Conservation (phyloP, 257 asterid species). For the Solanum pinnatisectum region DNA sequence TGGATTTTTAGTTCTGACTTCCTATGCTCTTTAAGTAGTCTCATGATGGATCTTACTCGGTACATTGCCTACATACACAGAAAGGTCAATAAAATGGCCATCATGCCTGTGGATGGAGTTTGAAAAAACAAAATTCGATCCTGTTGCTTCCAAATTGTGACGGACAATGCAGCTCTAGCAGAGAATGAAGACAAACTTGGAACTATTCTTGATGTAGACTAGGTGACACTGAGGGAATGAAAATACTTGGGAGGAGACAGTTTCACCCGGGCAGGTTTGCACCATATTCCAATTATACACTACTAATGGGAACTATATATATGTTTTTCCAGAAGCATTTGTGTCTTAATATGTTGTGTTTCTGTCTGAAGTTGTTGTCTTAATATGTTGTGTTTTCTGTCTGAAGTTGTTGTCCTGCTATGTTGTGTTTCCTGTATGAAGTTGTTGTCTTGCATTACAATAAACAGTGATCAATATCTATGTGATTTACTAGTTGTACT, state of each 20-base stretch:
- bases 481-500: background rate
- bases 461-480: background rate
- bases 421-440: too few relatives aligned
- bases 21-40: background rate
- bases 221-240: constrained; percentile 19
- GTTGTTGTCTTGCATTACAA: background rate
- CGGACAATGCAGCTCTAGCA: background rate
- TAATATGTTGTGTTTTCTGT: too few relatives aligned
- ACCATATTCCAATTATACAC: constrained; percentile 33
- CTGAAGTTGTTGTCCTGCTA: too few relatives aligned
- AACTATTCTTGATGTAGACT: constrained; percentile 40
- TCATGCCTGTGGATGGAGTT: constrained; percentile 36
- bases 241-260: constrained; percentile 31
- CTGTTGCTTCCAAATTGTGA: constrained; percentile 17
- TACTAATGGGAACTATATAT: constrained; percentile 17
- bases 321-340: background rate
- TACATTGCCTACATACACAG: constrained; percentile 30
- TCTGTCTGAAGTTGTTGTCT: too few relatives aligned
- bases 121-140: constrained; percentile 42
- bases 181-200: constrained; percentile 10
- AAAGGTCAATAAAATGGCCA: constrained; percentile 34
- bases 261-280: constrained; percentile 35
- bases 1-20: background rate
- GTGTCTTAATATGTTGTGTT: background rate
- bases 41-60: constrained; percentile 22